A percentile compares a stretch with the other conserved stretches of the same genome.
phyloP scores from a whole-genome alignment of 345 rosid species.

The Citrus glauca region DNA sequence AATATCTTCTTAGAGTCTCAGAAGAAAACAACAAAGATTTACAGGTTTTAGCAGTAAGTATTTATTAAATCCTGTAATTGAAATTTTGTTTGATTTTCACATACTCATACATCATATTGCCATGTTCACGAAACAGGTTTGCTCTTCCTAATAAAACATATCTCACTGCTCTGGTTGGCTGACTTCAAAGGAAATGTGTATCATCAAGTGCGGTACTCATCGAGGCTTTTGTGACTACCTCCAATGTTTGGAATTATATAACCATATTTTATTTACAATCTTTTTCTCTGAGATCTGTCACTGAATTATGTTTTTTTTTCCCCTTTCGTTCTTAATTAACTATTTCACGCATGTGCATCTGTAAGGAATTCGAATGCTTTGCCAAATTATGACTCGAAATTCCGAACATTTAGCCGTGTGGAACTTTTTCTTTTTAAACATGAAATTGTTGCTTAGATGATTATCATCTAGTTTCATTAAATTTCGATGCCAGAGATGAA shows the following conservation, averaged over 20 bases:
- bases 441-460: background rate
- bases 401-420: background rate
- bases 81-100: background rate
- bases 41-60: slow-evolving; percentile 26
- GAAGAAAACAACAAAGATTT: slow-evolving; percentile 30
- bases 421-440: background rate
- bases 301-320: background rate
- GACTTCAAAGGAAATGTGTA: background rate
- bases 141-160: background rate
- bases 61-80: background rate
- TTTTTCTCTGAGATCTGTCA: background rate
- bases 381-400: background rate
- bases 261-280: background rate
- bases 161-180: background rate
- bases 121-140: background rate
- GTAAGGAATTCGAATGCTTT: background rate
- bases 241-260: background rate
- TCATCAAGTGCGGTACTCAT: background rate
- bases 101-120: background rate
- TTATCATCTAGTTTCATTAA: background rate
- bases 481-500: background rate
- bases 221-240: background rate
- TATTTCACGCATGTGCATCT: background rate
- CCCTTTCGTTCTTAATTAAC: background rate
- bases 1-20: slow-evolving; percentile 24